Evolutionary conservation across 352 stramenopile genomes (phyloP).

Genomic region (Pythium aristosporum): DNA sequence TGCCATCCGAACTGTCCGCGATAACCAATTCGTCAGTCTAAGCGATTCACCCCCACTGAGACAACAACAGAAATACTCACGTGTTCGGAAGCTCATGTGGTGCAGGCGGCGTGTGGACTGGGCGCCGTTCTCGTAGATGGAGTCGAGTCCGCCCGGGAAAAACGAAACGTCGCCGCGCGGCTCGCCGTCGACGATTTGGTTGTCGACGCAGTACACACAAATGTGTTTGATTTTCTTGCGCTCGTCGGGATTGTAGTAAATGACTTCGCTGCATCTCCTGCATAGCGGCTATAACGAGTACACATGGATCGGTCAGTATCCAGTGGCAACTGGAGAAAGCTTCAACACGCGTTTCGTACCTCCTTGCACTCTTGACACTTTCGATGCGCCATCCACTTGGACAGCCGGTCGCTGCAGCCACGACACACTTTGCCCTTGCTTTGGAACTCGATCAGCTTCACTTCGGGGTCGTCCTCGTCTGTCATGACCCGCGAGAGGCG

Average conservation of each 20-base stretch:
- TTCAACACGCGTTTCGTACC: conserved; percentile 27
- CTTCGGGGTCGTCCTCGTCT: conserved; percentile 44
- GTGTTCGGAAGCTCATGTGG: conserved; percentile 31
- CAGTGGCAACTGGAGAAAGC: background rate
- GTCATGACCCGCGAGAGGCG: conserved; percentile 53
- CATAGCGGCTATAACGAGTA: conserved; percentile 30
- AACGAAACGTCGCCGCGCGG: conserved; percentile 14
- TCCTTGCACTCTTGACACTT: conserved; percentile 64
- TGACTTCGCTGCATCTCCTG: conserved; percentile 60
- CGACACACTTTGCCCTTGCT: conserved; percentile 39
- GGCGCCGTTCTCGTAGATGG: conserved; percentile 22
- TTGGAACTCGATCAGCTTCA: conserved; percentile 37
- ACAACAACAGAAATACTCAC: conserved; percentile 11
- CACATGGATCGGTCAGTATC: no score
- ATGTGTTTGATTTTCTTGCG: conserved; percentile 71
- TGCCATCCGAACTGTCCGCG: conserved; percentile 21
- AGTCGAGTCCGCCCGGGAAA: conserved; percentile 13
- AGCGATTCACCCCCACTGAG: background rate
- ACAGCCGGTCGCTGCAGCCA: conserved; percentile 45
- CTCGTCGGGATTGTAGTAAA: conserved; percentile 60
- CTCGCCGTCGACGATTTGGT: conserved; percentile 24
- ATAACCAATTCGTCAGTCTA: background rate
- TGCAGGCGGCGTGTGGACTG: conserved; percentile 20
- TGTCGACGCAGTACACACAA: conserved; percentile 59
- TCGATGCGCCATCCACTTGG: conserved; percentile 43